phyloP scores from a whole-genome alignment of 108 stramenopile species.

The Hondaea fermentalgiana region DNA sequence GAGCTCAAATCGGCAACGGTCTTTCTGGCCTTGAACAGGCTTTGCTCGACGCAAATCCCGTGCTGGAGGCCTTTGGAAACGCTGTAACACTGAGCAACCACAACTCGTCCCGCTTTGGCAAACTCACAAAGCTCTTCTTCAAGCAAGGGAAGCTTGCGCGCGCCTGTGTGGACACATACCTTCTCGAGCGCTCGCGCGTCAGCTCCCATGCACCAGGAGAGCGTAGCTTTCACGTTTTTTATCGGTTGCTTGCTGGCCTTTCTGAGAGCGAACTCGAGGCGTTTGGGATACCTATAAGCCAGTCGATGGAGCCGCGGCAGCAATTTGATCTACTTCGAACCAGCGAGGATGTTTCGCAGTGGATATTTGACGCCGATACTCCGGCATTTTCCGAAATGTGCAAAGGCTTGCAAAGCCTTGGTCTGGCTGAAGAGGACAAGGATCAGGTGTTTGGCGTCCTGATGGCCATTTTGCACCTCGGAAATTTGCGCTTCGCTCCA shows the following conservation, averaged over 20 bases:
- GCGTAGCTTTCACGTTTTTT: conserved; percentile 58
- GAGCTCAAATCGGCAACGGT: background rate
- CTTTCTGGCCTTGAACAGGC: background rate
- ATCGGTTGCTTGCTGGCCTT: conserved; percentile 38
- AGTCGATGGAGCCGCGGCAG: background rate
- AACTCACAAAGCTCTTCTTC: conserved; percentile 21
- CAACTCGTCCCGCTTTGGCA: conserved; percentile 31
- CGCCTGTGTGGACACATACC: conserved; percentile 41
- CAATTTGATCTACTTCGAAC: background rate
- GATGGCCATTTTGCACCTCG: conserved; percentile 28
- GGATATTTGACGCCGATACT: background rate
- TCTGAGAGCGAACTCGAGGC: background rate
- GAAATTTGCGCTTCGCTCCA: conserved; percentile 20
- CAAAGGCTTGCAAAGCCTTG: background rate
- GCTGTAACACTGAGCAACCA: conserved; percentile 21
- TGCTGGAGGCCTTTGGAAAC: conserved; percentile 33
- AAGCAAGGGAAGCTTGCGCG: background rate
- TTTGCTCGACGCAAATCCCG: conserved; percentile 18
- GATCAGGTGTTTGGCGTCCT: background rate
- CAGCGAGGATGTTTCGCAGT: background rate
- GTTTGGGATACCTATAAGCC: background rate
- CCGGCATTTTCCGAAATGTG: background rate
- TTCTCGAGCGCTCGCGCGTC: conserved; percentile 50
- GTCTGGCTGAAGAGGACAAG: background rate
- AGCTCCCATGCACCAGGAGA: conserved; percentile 42